Base-by-base conservation (phyloP, 2,329 filamentous ascomycete genomes). In the Aspergillus pseudonomiae region DNA sequence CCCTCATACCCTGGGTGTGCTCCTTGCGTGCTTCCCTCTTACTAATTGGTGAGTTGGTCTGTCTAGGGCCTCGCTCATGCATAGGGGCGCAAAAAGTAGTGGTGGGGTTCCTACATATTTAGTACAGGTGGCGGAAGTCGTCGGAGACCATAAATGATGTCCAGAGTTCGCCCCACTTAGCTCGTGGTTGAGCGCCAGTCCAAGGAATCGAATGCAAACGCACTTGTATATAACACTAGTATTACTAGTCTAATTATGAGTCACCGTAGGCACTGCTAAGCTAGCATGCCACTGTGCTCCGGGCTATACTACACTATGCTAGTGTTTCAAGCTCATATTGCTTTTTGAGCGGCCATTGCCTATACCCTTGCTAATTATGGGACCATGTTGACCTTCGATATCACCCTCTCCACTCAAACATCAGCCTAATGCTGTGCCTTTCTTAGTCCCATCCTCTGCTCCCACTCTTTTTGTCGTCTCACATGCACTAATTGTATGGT, bases 381-480 rank as follows among this genome's bases (percentile, higher is more conserved):
- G n/a, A n/a, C n/a, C n/a, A n/a, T n/a, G n/a, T n/a, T n/a, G n/a
- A n/a, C n/a, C 5, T 41, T 41, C 14, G 39, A 41, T 41, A 19
- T 19, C 16, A 41, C 5, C 2, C 6, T 5, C 19, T 41, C 7
- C 6, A 19, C 39, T 16, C 36, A 3, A 19, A 19, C 16, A 41
- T 41, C 2, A 2, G 4, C 16, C 2, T 19, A 41, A 14, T 19
- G 4, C 36, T 41, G 36, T 6, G 39, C 39, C 19, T 3, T n/a
- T 6, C 19, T 6, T 1, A 7, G 39, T 1, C 19, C 39, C 7
- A 41, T 14, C 39, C 1, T 41, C 6, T 19, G 14, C 1, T 41
- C 0, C 2, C 3, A 12, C 0, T 0, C 14, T 16, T 41, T 3
- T n/a, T 1, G 14, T n/a, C 16, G 16, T 9, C 19, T 41, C 1